Evolutionary conservation across 2,329 filamentous ascomycete genomes (phyloP).

Genomic region (Lanzia echinophila): DNA sequence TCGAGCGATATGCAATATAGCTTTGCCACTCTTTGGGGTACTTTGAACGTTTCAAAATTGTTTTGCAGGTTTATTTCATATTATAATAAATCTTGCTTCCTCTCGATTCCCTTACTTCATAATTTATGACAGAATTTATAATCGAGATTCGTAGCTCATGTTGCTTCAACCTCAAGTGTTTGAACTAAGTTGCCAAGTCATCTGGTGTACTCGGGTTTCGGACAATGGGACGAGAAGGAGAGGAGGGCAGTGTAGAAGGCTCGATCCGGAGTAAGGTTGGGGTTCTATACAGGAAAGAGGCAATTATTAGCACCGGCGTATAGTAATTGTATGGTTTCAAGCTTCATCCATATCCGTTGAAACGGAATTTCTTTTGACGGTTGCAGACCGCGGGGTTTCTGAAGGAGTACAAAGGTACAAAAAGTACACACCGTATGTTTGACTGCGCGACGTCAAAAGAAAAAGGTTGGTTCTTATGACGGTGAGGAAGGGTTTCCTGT

Average conservation of each 20-base stretch:
- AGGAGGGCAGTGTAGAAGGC: slow-evolving; percentile 1
- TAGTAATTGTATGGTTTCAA: slow-evolving; percentile 4
- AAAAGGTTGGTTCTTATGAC: background rate
- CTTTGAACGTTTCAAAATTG: background rate
- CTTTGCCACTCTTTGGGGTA: too few relatives aligned
- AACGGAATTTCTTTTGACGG: background rate
- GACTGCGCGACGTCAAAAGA: slow-evolving; percentile 6
- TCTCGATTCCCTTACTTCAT: slow-evolving; percentile 5
- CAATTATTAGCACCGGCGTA: slow-evolving; percentile 4
- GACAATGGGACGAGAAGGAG: background rate
- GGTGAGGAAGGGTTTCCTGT: background rate
- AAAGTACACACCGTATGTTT: slow-evolving; percentile 8
- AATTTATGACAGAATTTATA: slow-evolving; percentile 2
- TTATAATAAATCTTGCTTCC: background rate
- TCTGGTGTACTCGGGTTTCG: background rate
- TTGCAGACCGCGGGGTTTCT: background rate
- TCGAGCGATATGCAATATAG: slow-evolving; percentile 1
- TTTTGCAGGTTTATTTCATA: background rate
- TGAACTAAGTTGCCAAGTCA: background rate
- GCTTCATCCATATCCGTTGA: background rate
- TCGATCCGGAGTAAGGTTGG: background rate
- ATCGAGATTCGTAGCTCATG: slow-evolving; percentile 6
- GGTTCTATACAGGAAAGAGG: background rate
- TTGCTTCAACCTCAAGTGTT: slow-evolving; percentile 9
- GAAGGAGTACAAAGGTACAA: background rate